phyloP scores from a whole-genome alignment of 2,329 filamentous ascomycete genomes.

The Exophiala oligosperma region DNA sequence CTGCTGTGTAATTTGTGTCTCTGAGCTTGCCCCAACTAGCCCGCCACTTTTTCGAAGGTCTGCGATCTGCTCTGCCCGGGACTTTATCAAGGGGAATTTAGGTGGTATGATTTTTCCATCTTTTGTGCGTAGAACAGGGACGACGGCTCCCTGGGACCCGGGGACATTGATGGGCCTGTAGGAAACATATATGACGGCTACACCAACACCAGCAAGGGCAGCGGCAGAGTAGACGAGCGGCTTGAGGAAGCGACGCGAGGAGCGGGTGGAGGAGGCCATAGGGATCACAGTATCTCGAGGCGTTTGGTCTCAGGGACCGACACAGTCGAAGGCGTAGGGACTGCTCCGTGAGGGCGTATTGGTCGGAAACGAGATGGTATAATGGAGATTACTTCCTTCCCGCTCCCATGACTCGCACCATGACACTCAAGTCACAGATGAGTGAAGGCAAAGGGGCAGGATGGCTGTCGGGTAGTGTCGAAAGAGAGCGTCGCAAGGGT shows the following conservation, averaged over 20 bases:
- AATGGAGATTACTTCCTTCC: constrained; percentile 1
- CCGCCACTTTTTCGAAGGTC: constrained; percentile 49
- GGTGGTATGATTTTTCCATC: constrained; percentile 58
- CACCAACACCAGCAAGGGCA: constrained; percentile 54
- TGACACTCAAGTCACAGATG: neutral
- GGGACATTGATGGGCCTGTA: constrained; percentile 66
- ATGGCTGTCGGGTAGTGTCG: neutral
- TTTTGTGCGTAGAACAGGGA: constrained; percentile 62
- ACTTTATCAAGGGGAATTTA: constrained; percentile 53
- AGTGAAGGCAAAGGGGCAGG: neutral
- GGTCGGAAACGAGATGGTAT: neutral
- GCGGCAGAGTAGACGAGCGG: constrained; percentile 61
- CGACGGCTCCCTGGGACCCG: constrained; percentile 60
- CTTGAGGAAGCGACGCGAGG: constrained; percentile 51
- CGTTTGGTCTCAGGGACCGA: neutral
- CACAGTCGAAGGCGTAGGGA: neutral
- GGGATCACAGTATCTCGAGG: neutral
- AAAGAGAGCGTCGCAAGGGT: no score
- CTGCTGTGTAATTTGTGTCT: constrained; percentile 24
- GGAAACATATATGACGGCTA: constrained; percentile 57
- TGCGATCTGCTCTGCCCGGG: constrained; percentile 51
- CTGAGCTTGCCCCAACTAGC: constrained; percentile 33
- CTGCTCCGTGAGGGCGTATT: neutral
- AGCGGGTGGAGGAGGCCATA: constrained; percentile 18
- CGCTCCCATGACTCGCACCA: constrained; percentile 5